Evolutionary conservation across 2,329 filamentous ascomycete species (phyloP).

Genomic region (Coniosporium tulheliwenetii): DNA sequence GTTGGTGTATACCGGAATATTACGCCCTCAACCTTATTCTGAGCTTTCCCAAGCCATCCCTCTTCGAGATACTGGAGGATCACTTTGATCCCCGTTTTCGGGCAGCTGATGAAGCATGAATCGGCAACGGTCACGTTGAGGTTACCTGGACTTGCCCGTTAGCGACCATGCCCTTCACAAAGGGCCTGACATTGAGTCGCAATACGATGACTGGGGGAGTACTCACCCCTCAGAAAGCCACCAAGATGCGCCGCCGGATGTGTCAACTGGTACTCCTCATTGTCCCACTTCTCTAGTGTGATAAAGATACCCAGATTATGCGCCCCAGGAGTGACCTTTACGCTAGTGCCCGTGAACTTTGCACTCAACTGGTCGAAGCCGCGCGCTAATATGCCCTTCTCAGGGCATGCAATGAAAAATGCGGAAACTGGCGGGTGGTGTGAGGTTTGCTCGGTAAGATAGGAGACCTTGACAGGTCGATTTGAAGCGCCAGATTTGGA

Average conservation of each 20-base stretch:
- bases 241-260: constrained; percentile 90
- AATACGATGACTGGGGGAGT: not conserved
- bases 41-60: constrained; percentile 80
- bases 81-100: constrained; percentile 78
- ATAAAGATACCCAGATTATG: constrained; percentile 96
- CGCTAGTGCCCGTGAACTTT: constrained; percentile 91
- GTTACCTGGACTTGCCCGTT: constrained; percentile 32
- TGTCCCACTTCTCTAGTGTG: constrained; percentile 58
- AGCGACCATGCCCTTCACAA: not conserved
- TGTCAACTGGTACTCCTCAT: constrained; percentile 88
- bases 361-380: constrained; percentile 95
- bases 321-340: constrained; percentile 80
- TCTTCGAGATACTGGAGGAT: constrained; percentile 91
- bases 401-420: constrained; percentile 83
- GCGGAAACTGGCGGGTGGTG: constrained; percentile 96
- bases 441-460: constrained; percentile 93
- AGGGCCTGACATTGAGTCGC: not conserved
- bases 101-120: constrained; percentile 73
- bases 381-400: constrained; percentile 72
- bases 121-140: constrained; percentile 84
- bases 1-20: constrained; percentile 82
- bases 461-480: constrained; percentile 61
- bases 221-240: constrained; percentile 58
- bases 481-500: constrained; percentile 8
- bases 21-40: constrained; percentile 82